These are phyloP conservation scores for Dalbergia cultrata DNA, from an alignment of 306 rosid species.

Conservation along the genomic window DNA sequence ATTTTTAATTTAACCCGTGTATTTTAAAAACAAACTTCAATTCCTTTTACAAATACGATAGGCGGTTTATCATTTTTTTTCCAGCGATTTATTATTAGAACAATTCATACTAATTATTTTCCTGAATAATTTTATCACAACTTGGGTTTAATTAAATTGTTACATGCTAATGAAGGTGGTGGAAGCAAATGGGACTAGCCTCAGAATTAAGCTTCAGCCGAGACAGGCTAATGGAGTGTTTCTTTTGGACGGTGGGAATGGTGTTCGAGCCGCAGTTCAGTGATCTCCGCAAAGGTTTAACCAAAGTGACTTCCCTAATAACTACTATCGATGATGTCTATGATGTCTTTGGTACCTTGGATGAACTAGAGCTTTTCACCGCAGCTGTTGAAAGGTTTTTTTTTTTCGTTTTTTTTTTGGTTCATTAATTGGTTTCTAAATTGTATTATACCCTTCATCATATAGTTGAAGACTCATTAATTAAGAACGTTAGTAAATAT, in stretches of 20 bases:
- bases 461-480: neutral
- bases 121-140: neutral
- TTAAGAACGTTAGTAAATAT: neutral
- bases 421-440: neutral
- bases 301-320: slow-evolving; percentile 57
- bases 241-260: slow-evolving; percentile 63
- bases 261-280: slow-evolving; percentile 52
- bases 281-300: slow-evolving; percentile 53
- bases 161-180: slow-evolving; percentile 56
- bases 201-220: slow-evolving; percentile 57
- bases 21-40: neutral
- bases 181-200: slow-evolving; percentile 60
- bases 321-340: slow-evolving; percentile 66
- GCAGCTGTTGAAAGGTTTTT: slow-evolving; percentile 58
- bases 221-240: slow-evolving; percentile 67
- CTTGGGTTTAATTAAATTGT: neutral
- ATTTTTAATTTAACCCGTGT: no score
- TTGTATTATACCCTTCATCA: neutral
- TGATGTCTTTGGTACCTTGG: slow-evolving; percentile 65
- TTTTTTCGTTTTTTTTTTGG: no score
- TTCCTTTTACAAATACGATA: neutral
- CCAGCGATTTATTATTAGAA: neutral
- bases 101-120: neutral
- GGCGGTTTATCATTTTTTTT: neutral
- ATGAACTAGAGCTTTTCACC: slow-evolving; percentile 63